These are phyloP conservation scores for Gentiana straminea DNA, from an alignment of 257 asterid genomes.

Conservation along the genomic window DNA sequence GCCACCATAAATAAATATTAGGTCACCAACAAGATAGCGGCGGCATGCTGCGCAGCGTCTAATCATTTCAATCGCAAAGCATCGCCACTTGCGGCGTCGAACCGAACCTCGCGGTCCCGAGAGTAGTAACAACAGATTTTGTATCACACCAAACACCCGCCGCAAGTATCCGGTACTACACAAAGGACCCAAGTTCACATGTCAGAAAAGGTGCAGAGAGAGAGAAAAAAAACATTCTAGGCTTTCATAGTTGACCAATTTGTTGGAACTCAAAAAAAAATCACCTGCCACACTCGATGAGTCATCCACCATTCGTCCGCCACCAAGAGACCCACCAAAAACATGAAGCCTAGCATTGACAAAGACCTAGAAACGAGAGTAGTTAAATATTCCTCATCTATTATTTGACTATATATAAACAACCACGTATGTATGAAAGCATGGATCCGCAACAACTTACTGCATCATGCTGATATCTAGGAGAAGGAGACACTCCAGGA, in stretches of 20 bases:
- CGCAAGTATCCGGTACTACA: constrained; percentile 89
- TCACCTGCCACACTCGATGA: constrained; percentile 97
- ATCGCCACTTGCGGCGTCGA: constrained; percentile 99
- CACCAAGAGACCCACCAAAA: no score
- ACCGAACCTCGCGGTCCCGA: constrained; percentile 91
- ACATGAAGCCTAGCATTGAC: no score
- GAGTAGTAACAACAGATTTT: constrained; percentile 87
- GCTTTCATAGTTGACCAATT: not conserved
- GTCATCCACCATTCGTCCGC: constrained; percentile 98
- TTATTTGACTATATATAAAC: no score
- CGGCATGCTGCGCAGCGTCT: constrained; percentile 98
- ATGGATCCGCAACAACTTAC: no score
- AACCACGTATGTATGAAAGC: no score
- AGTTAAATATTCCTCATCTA: no score
- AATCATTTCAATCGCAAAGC: constrained; percentile 94
- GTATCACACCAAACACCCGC: constrained; percentile 99
- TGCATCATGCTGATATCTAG: constrained; percentile 99
- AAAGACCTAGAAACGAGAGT: no score
- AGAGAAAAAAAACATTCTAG: not conserved
- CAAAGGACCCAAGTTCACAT: constrained; percentile 2
- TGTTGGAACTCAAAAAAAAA: constrained; percentile 1
- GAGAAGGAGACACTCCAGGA: constrained; percentile 98
- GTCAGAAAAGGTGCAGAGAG: not conserved
- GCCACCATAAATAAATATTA: constrained; percentile 92
- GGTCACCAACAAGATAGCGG: constrained; percentile 96